Conservation (phyloP, 176 grass and related monocot species). For the Neostapfia colusana region DNA sequence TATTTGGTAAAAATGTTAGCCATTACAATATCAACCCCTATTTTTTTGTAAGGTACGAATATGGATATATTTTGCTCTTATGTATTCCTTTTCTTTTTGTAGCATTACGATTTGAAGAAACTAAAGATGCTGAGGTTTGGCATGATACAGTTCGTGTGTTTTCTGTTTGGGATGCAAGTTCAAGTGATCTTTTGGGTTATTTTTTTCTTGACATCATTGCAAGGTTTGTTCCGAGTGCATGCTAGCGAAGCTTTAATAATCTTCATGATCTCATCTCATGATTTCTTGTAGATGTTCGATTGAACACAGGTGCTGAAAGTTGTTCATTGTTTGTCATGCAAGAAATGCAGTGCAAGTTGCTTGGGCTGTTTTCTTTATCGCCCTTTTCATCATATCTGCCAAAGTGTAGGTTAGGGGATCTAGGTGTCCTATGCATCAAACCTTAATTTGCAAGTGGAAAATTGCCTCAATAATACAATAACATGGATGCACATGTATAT, state of each 20-base stretch:
- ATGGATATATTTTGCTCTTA: conserved; percentile 23
- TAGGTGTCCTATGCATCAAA: conserved; percentile 14
- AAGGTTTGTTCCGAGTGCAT: conserved; percentile 60
- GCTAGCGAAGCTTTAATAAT: conserved; percentile 22
- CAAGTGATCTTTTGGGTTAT: conserved; percentile 82
- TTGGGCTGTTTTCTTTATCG: conserved; percentile 20
- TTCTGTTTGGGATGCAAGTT: conserved; percentile 76
- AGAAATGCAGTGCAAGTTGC: conserved; percentile 16
- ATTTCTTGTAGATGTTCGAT: conserved; percentile 9
- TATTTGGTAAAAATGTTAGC: conserved; percentile 72
- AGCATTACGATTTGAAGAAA: conserved; percentile 84
- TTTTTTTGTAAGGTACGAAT: conserved; percentile 9
- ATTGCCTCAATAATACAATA: background rate
- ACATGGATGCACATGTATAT: conserved; percentile 1
- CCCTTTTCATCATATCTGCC: conserved; percentile 15
- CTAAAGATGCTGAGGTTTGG: conserved; percentile 81
- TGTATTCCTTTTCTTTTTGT: conserved; percentile 33
- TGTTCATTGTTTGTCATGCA: background rate
- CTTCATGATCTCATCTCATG: conserved; percentile 11
- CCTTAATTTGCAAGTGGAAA: background rate
- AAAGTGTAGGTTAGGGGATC: background rate
- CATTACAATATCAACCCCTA: conserved; percentile 1
- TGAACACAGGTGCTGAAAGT: conserved; percentile 10
- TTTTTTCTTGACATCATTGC: conserved; percentile 87
- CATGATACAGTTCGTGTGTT: conserved; percentile 84